A percentile compares a stretch with the other conserved stretches of the same genome.
These are phyloP conservation scores for Aristolochia californica DNA, from an alignment of 164 flowering plant species.

Conservation along the genomic window DNA sequence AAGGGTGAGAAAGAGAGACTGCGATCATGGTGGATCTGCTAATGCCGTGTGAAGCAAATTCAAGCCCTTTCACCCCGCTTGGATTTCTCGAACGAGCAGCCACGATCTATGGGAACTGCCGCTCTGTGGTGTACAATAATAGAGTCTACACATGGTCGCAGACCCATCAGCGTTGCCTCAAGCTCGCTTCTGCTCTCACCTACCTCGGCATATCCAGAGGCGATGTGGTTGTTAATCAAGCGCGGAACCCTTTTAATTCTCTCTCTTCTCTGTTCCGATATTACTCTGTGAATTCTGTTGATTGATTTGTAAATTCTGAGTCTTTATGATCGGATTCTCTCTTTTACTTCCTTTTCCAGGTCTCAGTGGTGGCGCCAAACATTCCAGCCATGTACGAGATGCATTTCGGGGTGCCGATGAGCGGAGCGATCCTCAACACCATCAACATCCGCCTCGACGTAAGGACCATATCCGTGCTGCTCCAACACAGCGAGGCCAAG, in stretches of 20 bases:
- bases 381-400: slow-evolving; percentile 84
- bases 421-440: slow-evolving; percentile 75
- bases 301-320: too few species aligned
- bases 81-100: slow-evolving; percentile 25
- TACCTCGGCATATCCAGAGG: slow-evolving; percentile 18
- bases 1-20: too few species aligned
- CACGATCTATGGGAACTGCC: slow-evolving; percentile 16
- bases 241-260: too few species aligned
- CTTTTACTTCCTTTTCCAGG: slow-evolving; percentile 20
- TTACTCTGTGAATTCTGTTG: too few species aligned
- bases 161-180: slow-evolving; percentile 23
- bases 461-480: slow-evolving; percentile 47
- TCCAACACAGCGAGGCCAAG: slow-evolving; percentile 75
- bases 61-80: slow-evolving; percentile 31
- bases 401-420: slow-evolving; percentile 97
- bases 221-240: slow-evolving; percentile 9
- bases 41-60: slow-evolving; percentile 25
- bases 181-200: slow-evolving; percentile 23
- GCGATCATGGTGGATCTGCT: slow-evolving; percentile 21
- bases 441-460: slow-evolving; percentile 75
- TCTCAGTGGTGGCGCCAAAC: slow-evolving; percentile 86
- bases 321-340: too few species aligned
- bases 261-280: too few species aligned
- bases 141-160: slow-evolving; percentile 22
- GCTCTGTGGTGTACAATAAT: slow-evolving; percentile 22